Conservation (phyloP, 2,329 filamentous ascomycete genomes). For the Neonectria coccinea region DNA sequence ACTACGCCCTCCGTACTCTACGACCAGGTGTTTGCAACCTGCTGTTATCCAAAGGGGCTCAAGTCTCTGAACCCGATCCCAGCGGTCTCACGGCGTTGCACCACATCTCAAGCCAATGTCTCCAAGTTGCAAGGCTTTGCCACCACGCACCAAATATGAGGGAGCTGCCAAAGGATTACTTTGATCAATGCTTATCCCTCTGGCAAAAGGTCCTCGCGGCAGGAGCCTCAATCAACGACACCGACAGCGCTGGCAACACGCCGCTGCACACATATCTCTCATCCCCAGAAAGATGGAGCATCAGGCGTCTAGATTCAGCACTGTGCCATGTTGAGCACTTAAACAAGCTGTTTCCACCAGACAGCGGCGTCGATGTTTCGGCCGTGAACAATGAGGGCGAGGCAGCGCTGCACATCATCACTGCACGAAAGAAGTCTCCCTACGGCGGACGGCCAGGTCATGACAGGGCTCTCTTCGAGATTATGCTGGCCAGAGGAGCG, state of each 20-base stretch:
- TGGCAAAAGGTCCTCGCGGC: slow-evolving; percentile 21
- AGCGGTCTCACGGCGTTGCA: slow-evolving; percentile 34
- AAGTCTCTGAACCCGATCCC: slow-evolving; percentile 28
- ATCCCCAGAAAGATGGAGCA: not conserved
- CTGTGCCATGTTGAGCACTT: slow-evolving; percentile 33
- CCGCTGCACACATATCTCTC: slow-evolving; percentile 31
- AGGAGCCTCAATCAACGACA: slow-evolving; percentile 32
- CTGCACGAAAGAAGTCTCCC: not conserved
- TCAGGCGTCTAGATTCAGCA: not conserved
- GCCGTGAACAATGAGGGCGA: slow-evolving; percentile 31
- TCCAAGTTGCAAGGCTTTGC: not conserved
- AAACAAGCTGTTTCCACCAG: slow-evolving; percentile 27
- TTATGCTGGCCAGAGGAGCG: slow-evolving; percentile 32
- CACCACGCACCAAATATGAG: too few relatives aligned
- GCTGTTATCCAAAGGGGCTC: slow-evolving; percentile 31
- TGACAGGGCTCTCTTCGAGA: slow-evolving; percentile 33
- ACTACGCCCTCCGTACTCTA: slow-evolving; percentile 29
- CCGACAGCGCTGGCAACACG: slow-evolving; percentile 32
- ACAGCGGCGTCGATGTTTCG: slow-evolving; percentile 31
- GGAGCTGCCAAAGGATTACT: slow-evolving; percentile 4
- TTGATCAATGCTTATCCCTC: slow-evolving; percentile 23
- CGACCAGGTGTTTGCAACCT: slow-evolving; percentile 33
- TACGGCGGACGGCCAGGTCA: not conserved
- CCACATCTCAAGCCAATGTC: slow-evolving; percentile 32
- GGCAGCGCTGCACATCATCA: slow-evolving; percentile 35